Evolutionary conservation across 352 stramenopile genomes (phyloP).

Genomic region (Globisporangium uncinulatum): DNA sequence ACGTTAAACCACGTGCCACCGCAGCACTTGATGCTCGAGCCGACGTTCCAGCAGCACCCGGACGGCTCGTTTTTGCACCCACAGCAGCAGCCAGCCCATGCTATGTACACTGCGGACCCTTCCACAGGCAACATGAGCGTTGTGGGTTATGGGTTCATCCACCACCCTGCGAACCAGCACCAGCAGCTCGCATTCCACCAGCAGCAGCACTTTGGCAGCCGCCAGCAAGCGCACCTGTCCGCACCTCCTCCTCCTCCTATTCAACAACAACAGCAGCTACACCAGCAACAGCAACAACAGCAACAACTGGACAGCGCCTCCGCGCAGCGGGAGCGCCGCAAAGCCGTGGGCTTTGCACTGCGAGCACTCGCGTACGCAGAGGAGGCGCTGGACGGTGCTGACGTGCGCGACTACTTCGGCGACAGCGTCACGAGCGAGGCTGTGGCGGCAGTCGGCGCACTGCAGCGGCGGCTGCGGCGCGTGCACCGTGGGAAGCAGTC

Average conservation of each 20-base stretch:
- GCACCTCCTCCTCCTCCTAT: background rate
- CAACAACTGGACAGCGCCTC: background rate
- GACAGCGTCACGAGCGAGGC: conserved; percentile 17
- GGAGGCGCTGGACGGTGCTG: conserved; percentile 32
- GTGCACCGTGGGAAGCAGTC: conserved; percentile 41
- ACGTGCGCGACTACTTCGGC: conserved; percentile 31
- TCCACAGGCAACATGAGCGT: too few relatives aligned
- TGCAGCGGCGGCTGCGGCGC: conserved; percentile 26
- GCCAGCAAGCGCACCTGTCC: background rate
- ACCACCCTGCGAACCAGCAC: background rate
- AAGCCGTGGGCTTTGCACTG: conserved; percentile 23
- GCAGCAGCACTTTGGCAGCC: background rate
- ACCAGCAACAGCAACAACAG: background rate
- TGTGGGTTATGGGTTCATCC: too few relatives aligned
- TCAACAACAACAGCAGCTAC: conserved; percentile 1
- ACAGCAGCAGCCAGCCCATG: too few relatives aligned
- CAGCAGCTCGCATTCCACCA: background rate
- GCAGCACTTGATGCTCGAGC: too few relatives aligned
- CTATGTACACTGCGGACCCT: too few relatives aligned
- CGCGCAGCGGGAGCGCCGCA: conserved; percentile 19
- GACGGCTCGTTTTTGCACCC: too few relatives aligned
- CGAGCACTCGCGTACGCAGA: conserved; percentile 29
- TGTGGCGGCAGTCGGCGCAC: conserved; percentile 17
- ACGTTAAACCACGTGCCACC: too few relatives aligned
- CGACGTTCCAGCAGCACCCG: too few relatives aligned